phyloP scores from a whole-genome alignment of 106 monocot species.

The Ottelia alismoides region DNA sequence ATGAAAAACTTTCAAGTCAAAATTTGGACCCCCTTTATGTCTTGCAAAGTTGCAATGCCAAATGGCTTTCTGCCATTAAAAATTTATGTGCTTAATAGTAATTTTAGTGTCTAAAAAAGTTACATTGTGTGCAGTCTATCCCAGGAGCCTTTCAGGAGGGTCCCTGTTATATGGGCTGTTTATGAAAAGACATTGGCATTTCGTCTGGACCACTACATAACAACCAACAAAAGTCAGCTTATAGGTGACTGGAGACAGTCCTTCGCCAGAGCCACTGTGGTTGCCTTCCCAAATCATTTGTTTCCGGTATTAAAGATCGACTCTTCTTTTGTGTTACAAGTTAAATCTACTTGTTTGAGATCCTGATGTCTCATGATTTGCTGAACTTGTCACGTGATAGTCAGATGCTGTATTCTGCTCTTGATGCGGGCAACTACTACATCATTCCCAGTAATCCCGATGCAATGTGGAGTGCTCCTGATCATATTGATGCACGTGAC shows the following conservation, averaged over 20 bases:
- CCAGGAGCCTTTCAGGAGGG: slow-evolving; percentile 94
- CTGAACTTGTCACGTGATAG: background rate
- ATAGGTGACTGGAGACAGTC: slow-evolving; percentile 72
- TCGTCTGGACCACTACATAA: slow-evolving; percentile 39
- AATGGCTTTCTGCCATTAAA: too few species aligned
- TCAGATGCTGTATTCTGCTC: slow-evolving; percentile 84
- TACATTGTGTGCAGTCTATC: slow-evolving; percentile 62
- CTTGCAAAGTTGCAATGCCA: too few species aligned
- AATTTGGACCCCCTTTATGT: too few species aligned
- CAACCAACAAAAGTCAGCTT: slow-evolving; percentile 38
- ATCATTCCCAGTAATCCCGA: slow-evolving; percentile 73
- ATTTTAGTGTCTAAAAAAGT: too few species aligned
- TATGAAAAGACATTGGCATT: slow-evolving; percentile 56
- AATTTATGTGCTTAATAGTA: too few species aligned
- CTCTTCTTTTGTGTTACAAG: background rate
- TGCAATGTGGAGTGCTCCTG: slow-evolving; percentile 65
- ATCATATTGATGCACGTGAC: slow-evolving; percentile 7
- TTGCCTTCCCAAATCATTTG: slow-evolving; percentile 68
- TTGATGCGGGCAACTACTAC: slow-evolving; percentile 80
- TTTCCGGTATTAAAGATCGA: slow-evolving; percentile 55
- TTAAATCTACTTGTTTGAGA: background rate
- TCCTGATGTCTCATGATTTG: background rate
- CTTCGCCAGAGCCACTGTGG: slow-evolving; percentile 66
- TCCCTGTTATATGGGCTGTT: slow-evolving; percentile 89
- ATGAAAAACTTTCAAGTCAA: too few species aligned